Conservation (phyloP, 306 rosid genomes). For the Glycine latifolia region DNA sequence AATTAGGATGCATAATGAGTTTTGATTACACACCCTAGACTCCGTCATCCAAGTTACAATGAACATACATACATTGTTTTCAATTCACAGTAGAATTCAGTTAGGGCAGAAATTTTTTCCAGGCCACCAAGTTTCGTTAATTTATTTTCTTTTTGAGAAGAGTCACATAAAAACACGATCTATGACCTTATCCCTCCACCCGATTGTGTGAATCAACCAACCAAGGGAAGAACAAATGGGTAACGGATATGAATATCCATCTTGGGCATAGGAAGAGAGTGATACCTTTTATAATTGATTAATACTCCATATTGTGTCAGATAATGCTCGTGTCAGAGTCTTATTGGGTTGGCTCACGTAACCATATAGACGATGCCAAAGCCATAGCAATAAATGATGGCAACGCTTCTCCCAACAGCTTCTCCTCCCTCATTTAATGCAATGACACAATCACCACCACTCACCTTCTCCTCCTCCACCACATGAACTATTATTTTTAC, state of each 20-base stretch:
- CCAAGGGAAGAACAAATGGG: not conserved
- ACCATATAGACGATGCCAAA: slow-evolving; percentile 19
- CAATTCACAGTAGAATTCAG: not conserved
- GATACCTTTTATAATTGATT: slow-evolving; percentile 18
- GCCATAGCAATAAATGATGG: slow-evolving; percentile 56
- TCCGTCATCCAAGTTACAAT: too few relatives aligned
- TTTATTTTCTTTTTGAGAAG: not conserved
- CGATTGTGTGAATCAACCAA: not conserved
- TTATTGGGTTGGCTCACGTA: slow-evolving; percentile 13
- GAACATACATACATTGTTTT: not conserved
- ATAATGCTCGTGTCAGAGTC: not conserved
- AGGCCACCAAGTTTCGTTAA: not conserved
- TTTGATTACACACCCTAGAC: too few relatives aligned
- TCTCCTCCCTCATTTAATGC: slow-evolving; percentile 60
- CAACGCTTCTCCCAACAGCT: slow-evolving; percentile 58
- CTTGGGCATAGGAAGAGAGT: not conserved
- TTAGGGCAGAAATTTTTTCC: not conserved
- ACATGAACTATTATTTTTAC: too few relatives aligned
- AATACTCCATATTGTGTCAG: not conserved
- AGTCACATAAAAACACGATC: too few relatives aligned
- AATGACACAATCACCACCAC: not conserved
- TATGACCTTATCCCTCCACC: not conserved
- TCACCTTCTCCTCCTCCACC: not conserved
- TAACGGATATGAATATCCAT: not conserved
- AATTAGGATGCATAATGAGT: too few relatives aligned